phyloP scores from a whole-genome alignment of 208 protist genomes.

The Phytomonas sp. region DNA sequence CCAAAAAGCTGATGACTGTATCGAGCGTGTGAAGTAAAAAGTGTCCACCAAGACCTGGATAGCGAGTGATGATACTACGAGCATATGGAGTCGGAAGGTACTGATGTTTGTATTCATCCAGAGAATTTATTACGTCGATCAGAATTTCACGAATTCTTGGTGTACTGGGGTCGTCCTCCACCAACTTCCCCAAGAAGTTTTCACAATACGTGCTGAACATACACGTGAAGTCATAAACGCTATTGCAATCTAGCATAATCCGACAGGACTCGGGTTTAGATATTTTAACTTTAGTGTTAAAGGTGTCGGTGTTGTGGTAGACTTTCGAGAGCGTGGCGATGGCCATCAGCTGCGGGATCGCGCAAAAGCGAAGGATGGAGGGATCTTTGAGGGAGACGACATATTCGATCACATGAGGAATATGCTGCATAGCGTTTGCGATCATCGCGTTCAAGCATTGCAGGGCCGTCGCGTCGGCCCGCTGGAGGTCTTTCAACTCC shows the following conservation, averaged over 20 bases:
- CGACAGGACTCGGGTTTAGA: constrained; percentile 65
- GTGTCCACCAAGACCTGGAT: constrained; percentile 44
- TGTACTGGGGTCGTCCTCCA: constrained; percentile 22
- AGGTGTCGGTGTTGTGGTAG: constrained; percentile 93
- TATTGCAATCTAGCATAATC: constrained; percentile 41
- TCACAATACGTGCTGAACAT: constrained; percentile 37
- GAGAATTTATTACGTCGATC: constrained; percentile 13
- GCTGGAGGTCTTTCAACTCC: constrained; percentile 58
- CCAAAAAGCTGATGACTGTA: constrained; percentile 30
- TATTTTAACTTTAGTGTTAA: constrained; percentile 91
- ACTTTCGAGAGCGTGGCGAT: constrained; percentile 89
- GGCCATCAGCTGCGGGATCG: constrained; percentile 96
- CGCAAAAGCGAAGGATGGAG: constrained; percentile 93
- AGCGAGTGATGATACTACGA: constrained; percentile 34
- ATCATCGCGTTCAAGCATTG: constrained; percentile 93
- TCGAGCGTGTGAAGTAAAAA: constrained; percentile 40
- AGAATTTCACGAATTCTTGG: constrained; percentile 20
- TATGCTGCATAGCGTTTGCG: constrained; percentile 88
- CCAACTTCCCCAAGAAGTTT: constrained; percentile 22
- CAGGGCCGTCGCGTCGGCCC: constrained; percentile 37
- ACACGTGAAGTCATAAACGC: constrained; percentile 25
- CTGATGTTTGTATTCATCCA: constrained; percentile 24
- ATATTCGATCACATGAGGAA: constrained; percentile 86
- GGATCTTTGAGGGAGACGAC: constrained; percentile 64
- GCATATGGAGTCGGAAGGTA: constrained; percentile 22